Evolutionary conservation across 306 rosid species (phyloP).

Genomic region (Mucuna pruriens): DNA sequence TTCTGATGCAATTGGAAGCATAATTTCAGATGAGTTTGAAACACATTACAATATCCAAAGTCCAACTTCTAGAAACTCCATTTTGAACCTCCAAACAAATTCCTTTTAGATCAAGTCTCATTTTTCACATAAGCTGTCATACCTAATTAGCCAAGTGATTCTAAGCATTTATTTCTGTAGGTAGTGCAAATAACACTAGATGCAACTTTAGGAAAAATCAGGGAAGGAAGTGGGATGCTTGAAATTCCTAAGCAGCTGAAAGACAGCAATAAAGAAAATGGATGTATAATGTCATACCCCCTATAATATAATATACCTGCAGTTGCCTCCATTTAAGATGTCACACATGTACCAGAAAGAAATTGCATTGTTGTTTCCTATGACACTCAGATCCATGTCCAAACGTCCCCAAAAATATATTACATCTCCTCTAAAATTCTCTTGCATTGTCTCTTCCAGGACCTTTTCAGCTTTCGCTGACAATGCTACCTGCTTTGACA

Average conservation of each 20-base stretch:
- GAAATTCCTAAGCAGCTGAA: constrained; percentile 27
- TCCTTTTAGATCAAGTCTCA: not conserved
- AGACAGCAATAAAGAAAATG: constrained; percentile 18
- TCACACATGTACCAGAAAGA: constrained; percentile 96
- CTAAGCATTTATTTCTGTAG: not conserved
- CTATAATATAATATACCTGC: constrained; percentile 67
- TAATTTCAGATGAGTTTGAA: constrained; percentile 30
- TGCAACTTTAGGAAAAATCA: constrained; percentile 29
- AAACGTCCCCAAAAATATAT: constrained; percentile 85
- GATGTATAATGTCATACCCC: constrained; percentile 7
- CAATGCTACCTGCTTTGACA: constrained; percentile 70
- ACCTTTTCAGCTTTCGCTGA: constrained; percentile 70
- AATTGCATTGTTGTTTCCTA: constrained; percentile 57
- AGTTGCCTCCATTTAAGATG: constrained; percentile 87
- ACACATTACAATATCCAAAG: not conserved
- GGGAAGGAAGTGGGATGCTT: constrained; percentile 23
- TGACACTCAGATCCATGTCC: constrained; percentile 62
- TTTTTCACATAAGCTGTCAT: constrained; percentile 28
- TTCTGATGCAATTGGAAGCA: constrained; percentile 59
- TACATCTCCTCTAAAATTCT: constrained; percentile 69
- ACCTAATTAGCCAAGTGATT: constrained; percentile 13
- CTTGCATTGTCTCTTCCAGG: constrained; percentile 70
- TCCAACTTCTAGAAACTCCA: constrained; percentile 18
- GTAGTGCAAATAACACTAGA: constrained; percentile 18
- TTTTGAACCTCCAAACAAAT: constrained; percentile 30